Conservation (phyloP, 2,329 filamentous ascomycete species). For the Botrytis fabae region DNA sequence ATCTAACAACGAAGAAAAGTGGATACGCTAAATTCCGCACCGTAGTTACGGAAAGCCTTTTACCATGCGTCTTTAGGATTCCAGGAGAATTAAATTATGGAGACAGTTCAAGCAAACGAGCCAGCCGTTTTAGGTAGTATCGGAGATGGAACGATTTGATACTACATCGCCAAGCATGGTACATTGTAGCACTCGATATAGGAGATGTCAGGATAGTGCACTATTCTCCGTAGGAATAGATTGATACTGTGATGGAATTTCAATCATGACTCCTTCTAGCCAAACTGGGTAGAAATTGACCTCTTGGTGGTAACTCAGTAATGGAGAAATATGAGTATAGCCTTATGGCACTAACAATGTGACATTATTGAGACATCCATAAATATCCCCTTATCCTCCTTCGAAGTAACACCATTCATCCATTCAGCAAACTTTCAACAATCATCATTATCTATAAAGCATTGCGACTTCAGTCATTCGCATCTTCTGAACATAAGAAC, state of each 20-base stretch:
- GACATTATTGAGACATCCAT: neutral
- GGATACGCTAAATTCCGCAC: neutral
- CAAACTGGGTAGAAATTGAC: neutral
- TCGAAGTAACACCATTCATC: neutral
- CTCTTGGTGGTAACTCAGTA: neutral
- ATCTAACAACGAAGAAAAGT: neutral
- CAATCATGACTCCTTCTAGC: neutral
- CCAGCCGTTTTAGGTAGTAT: neutral
- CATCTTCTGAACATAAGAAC: neutral
- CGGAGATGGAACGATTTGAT: neutral
- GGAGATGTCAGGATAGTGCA: neutral
- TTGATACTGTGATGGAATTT: neutral
- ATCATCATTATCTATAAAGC: neutral
- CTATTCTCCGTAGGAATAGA: neutral
- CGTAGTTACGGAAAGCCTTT: neutral
- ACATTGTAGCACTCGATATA: neutral
- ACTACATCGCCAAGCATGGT: neutral
- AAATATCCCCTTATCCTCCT: constrained; percentile 1
- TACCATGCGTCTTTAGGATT: neutral
- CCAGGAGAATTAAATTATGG: constrained; percentile 1
- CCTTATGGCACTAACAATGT: neutral
- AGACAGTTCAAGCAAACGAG: neutral
- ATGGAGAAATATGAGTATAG: neutral
- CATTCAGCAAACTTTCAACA: constrained; percentile 4
- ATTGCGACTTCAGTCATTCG: neutral